Evolutionary conservation across 2,329 filamentous ascomycete genomes (phyloP), one percentile per base, ranked within the genome.

Genomic region (Periconia sp.): DNA sequence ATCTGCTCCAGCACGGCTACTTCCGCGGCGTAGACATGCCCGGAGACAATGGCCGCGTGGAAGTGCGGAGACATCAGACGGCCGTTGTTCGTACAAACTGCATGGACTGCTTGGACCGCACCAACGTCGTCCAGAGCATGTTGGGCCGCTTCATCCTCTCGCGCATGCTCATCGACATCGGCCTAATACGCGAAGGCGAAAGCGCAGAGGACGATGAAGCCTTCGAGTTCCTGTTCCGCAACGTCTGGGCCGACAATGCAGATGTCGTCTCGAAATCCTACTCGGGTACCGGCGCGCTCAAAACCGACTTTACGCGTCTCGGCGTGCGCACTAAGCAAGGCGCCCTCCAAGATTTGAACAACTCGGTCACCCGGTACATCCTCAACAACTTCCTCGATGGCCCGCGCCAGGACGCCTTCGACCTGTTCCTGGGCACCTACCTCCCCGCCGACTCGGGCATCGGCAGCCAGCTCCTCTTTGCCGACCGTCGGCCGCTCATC

Each of bases 101-200:
- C 78, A 99, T 99, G 94, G 94, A 99, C 76, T 99, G 95, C 62
- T 84, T 99, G 14, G 94, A 99, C 75, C 89, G 94, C 49, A 99
- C 94, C 49, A 99, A 99, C 66, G 92, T 99, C 7, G 91, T 99
- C 3, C 94, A 99, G 76, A 96, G 91, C 73, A 96, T 97, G 89
- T 85, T 99, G 54, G 94, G 90, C 10, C 88, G 93, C 48, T 92
- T 87, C 84, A 90, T 91, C 14, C 80, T 99, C 41, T 92, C 92
- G 57, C 88, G 92, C 60, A 94, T 96, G 79, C 85, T 99, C 53
- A 84, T 87, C 58, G 93, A 97, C 64, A 78, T 91, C 3, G 92
- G 92, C 35, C 78, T 97, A 48, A 83, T 97, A 64, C 76, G 84
- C 49, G 83, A 85, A 23, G 92, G 92, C 51, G 85, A 93, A 66